Evolutionary conservation across 805 yeast genomes (phyloP), one percentile per base, ranked within the genome.

Genomic region (Danielia oregonensis): DNA sequence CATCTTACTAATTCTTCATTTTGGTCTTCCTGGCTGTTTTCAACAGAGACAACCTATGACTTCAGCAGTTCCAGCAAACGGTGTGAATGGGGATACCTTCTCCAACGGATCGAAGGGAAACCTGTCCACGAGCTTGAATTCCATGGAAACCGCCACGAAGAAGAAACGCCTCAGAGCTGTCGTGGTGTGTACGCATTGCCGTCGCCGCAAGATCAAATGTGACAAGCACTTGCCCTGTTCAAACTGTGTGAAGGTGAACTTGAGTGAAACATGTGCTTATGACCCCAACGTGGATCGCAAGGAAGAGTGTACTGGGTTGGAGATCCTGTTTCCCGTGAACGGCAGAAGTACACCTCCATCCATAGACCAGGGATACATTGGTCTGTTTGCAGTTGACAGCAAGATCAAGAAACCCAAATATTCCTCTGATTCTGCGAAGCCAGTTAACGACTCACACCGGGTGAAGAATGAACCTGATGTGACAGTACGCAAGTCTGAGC

Each of bases 131-230:
- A n/a, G n/a, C n/a, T n/a, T n/a, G n/a, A n/a, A n/a, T n/a, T n/a
- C n/a, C n/a, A n/a, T n/a, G n/a, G 22, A 19, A 6, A 19, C 6
- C 22, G 6, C 22, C 27, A 24, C 17, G 25, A 37, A 35, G 14
- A 34, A 23, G 16, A 45, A 46, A 26, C 43, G 55, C 14, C 48
- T 47, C 26, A 48, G 57, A 31, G 52, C 55, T 5, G 52, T 55
- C 15, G 37, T 52, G 15, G 59, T 54, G 4, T 62, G 68, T 37
- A 44, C 46, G 18, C 55, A 49, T 39, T 62, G 68, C 40, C 59
- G 58, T 33, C 40, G 50, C 27, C 49, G 55, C 27, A 62, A 62
- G 41, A 52, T 61, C 43, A 58, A 53, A 31, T 62, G 68, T 40
- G 63, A 62, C 37, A 44, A 54, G 24, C 40, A 43, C 12, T 27